Conservation (phyloP, 2,329 filamentous ascomycete species). For the Scedosporium boydii region DNA sequence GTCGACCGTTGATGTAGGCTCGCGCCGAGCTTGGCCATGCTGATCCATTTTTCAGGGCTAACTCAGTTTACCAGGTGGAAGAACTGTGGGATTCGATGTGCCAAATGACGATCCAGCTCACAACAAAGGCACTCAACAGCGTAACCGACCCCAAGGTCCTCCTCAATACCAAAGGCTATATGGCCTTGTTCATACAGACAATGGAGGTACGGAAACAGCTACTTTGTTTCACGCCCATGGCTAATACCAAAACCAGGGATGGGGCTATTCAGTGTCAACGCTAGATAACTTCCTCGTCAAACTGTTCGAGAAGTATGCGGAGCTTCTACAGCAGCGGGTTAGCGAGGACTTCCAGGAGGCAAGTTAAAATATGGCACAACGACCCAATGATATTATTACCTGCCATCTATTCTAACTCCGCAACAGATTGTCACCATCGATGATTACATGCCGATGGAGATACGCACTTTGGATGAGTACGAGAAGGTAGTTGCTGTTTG, state of each 20-base stretch:
- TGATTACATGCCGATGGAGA: constrained; percentile 99
- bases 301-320: constrained; percentile 88
- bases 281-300: constrained; percentile 80
- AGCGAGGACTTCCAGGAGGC: constrained; percentile 94
- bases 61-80: constrained; percentile 54
- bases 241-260: constrained; percentile 45
- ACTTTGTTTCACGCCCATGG: background rate
- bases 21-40: background rate
- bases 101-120: constrained; percentile 71
- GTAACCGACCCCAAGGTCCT: constrained; percentile 84
- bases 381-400: background rate
- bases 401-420: too few species aligned
- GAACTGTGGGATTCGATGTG: constrained; percentile 99
- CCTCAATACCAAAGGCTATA: constrained; percentile 84
- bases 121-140: constrained; percentile 65
- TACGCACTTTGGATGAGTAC: constrained; percentile 82
- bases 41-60: background rate
- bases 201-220: constrained; percentile 62
- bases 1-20: constrained; percentile 65
- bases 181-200: constrained; percentile 92
- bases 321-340: constrained; percentile 81
- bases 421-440: constrained; percentile 68
- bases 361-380: constrained; percentile 8
- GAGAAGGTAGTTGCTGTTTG: constrained; percentile 92
- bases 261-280: constrained; percentile 75